Evolutionary conservation across 2,329 filamentous ascomycete species (phyloP).

Genomic region (Colletotrichum sp.): DNA sequence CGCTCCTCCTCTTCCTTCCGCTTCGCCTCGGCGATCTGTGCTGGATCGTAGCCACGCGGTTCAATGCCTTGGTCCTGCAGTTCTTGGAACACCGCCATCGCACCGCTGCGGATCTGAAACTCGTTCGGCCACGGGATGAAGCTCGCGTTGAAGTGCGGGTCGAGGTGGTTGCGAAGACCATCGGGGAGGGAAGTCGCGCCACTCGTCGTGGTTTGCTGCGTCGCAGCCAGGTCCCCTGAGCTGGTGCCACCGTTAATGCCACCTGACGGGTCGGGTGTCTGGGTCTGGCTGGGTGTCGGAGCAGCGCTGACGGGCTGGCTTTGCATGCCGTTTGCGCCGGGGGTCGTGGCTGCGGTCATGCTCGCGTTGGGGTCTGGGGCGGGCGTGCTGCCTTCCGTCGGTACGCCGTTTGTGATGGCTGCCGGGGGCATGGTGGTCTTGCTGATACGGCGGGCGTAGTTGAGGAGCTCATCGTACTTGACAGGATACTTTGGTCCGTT

Average conservation of each 20-base stretch:
- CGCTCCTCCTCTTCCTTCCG: slow-evolving; percentile 55
- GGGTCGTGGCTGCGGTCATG: slow-evolving; percentile 6
- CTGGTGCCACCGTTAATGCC: slow-evolving; percentile 11
- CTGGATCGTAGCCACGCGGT: slow-evolving; percentile 64
- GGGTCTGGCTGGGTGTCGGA: slow-evolving; percentile 26
- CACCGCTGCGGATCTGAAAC: slow-evolving; percentile 71
- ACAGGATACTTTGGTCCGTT: slow-evolving; percentile 59
- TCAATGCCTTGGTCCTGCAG: slow-evolving; percentile 68
- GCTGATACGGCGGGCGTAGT: slow-evolving; percentile 80
- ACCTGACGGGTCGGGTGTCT: slow-evolving; percentile 21
- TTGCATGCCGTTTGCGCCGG: slow-evolving; percentile 15
- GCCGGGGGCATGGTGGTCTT: slow-evolving; percentile 78
- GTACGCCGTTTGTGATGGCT: slow-evolving; percentile 46
- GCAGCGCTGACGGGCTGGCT: slow-evolving; percentile 25
- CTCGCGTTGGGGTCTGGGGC: slow-evolving; percentile 20
- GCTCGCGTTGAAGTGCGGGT: slow-evolving; percentile 59
- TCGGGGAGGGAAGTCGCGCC: slow-evolving; percentile 50
- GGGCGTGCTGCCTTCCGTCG: slow-evolving; percentile 19
- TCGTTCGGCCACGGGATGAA: slow-evolving; percentile 82
- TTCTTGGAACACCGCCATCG: slow-evolving; percentile 67
- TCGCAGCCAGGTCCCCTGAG: slow-evolving; percentile 30
- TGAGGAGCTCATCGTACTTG: slow-evolving; percentile 75
- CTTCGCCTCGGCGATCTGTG: slow-evolving; percentile 56
- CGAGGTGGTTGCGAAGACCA: slow-evolving; percentile 53
- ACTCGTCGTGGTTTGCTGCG: slow-evolving; percentile 35